Conservation (phyloP, 352 stramenopile species). For the Hyphochytrium catenoides region DNA sequence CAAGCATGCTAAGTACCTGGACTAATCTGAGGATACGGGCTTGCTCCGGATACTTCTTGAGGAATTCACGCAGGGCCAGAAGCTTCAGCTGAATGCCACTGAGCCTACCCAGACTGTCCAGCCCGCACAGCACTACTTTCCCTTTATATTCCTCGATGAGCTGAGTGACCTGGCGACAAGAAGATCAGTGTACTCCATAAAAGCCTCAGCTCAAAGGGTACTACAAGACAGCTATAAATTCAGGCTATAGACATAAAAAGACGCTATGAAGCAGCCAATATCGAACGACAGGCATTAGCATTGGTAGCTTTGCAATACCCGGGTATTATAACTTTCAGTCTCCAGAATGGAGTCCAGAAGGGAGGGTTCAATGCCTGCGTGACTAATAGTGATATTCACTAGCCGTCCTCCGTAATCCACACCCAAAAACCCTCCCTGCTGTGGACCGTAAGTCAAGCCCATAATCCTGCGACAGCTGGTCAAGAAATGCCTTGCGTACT, state of each 20-base stretch:
- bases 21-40: slow-evolving; percentile 57
- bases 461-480: slow-evolving; percentile 77
- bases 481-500: slow-evolving; percentile 92
- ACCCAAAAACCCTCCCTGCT: slow-evolving; percentile 67
- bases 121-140: slow-evolving; percentile 71
- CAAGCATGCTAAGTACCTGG: slow-evolving; percentile 13
- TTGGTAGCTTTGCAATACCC: no score
- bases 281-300: no score
- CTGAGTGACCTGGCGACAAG: no score
- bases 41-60: slow-evolving; percentile 50
- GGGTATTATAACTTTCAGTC: slow-evolving; percentile 25
- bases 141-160: slow-evolving; percentile 69
- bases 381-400: slow-evolving; percentile 88
- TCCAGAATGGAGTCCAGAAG: slow-evolving; percentile 40
- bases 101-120: slow-evolving; percentile 82
- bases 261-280: no score
- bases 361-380: slow-evolving; percentile 86
- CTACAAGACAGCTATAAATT: no score
- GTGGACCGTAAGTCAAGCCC: slow-evolving; percentile 63
- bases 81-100: slow-evolving; percentile 94
- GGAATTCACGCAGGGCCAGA: slow-evolving; percentile 79
- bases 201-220: no score
- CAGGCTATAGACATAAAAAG: no score
- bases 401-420: slow-evolving; percentile 91
- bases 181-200: no score